A percentile compares a stretch with the other conserved stretches of the same genome.
Conservation (phyloP, 108 stramenopile genomes). For the Epithemia pelagica region DNA sequence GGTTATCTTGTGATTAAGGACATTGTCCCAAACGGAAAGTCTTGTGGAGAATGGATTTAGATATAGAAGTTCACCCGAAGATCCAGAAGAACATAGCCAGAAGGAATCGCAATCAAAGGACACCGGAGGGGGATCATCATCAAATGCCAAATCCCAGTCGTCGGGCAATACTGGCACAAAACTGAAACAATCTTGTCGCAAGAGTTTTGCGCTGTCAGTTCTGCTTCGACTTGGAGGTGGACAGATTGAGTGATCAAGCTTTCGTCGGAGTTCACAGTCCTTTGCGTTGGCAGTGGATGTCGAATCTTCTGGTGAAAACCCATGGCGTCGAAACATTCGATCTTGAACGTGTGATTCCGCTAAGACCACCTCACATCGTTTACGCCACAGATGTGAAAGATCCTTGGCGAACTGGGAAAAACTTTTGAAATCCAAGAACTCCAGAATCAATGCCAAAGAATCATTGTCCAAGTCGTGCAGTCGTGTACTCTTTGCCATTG, state of each 20-base stretch:
- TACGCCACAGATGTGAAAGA: not conserved
- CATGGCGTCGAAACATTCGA: not conserved
- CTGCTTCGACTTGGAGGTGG: not conserved
- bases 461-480: slow-evolving; percentile 8
- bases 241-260: not conserved
- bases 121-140: slow-evolving; percentile 45
- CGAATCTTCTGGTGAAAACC: not conserved
- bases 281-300: not conserved
- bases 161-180: slow-evolving; percentile 46
- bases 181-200: slow-evolving; percentile 42
- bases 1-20: not conserved
- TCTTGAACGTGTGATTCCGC: not conserved
- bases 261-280: not conserved
- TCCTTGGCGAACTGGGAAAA: not conserved
- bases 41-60: slow-evolving; percentile 48
- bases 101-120: slow-evolving; percentile 53
- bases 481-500: too few relatives aligned
- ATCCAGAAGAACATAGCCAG: slow-evolving; percentile 27
- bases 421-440: slow-evolving; percentile 1
- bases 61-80: slow-evolving; percentile 33
- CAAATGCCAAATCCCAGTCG: slow-evolving; percentile 20
- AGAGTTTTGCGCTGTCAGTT: not conserved
- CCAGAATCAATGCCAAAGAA: slow-evolving; percentile 2
- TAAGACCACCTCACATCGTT: not conserved
- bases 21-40: not conserved